Conservation (phyloP, 2,329 filamentous ascomycete genomes). For the Calonectria honghensis region DNA sequence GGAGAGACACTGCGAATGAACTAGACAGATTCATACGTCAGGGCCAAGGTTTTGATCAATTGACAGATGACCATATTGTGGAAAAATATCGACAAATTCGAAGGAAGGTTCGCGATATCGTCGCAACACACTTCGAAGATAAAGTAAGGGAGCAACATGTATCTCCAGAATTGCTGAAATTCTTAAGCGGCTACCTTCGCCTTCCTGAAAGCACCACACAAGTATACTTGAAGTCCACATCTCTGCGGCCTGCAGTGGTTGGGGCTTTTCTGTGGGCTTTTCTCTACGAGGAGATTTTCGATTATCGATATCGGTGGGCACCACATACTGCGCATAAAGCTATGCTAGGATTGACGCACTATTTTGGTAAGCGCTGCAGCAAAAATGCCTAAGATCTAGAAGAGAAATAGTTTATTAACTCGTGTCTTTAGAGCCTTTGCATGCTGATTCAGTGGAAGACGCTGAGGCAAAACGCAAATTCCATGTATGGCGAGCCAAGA, state of each 20-base stretch:
- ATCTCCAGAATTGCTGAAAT: neutral
- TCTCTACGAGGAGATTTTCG: neutral
- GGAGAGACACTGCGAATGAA: neutral
- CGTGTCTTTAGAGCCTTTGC: neutral
- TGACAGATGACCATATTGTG: conserved; percentile 3
- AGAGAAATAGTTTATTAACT: neutral
- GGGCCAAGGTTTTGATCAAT: conserved; percentile 11
- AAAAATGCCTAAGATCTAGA: neutral
- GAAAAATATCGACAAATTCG: neutral
- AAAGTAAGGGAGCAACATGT: neutral
- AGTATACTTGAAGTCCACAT: neutral
- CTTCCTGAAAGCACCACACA: too few species aligned
- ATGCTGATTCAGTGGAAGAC: neutral
- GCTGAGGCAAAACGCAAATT: conserved; percentile 22
- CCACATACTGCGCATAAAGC: neutral
- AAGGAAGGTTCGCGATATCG: neutral
- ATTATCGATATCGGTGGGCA: neutral
- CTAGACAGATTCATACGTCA: neutral
- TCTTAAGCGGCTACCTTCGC: neutral
- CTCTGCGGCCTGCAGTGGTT: neutral
- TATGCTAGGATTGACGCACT: neutral
- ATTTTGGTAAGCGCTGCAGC: neutral
- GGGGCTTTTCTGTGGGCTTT: conserved; percentile 1
- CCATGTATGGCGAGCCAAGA: conserved; percentile 16
- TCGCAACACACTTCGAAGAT: neutral